Percentiles rank a stretch among this genome's conserved stretches.
These are phyloP conservation scores for Gonapodya sp. DNA, from an alignment of 192 early-diverging fungal genomes.

Conservation along the genomic window DNA sequence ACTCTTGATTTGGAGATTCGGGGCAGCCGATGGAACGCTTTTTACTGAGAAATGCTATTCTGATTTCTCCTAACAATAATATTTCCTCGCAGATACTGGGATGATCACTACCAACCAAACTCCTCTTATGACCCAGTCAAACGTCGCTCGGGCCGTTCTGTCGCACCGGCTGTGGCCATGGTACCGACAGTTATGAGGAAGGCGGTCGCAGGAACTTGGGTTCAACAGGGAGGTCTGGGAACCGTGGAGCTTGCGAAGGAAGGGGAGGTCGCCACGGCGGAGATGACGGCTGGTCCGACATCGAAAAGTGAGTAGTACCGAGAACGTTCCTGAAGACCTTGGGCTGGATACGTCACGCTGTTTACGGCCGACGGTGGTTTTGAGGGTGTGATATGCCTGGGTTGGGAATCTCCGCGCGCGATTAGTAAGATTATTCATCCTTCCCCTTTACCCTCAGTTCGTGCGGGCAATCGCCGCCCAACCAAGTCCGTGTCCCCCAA, in stretches of 20 bases:
- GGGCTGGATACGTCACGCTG: too few relatives aligned
- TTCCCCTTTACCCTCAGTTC: not conserved
- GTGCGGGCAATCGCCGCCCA: not conserved
- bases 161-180: not conserved
- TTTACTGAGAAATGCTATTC: too few relatives aligned
- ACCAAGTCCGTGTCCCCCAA: slow-evolving; percentile 16
- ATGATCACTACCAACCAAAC: slow-evolving; percentile 49
- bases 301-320: slow-evolving; percentile 25
- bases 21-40: slow-evolving; percentile 9
- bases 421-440: too few relatives aligned
- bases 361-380: too few relatives aligned
- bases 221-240: slow-evolving; percentile 14
- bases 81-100: slow-evolving; percentile 87
- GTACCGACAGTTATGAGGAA: not conserved
- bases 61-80: too few relatives aligned
- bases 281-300: slow-evolving; percentile 25
- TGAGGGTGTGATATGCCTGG: too few relatives aligned
- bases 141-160: not conserved
- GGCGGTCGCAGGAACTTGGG: not conserved
- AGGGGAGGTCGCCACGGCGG: slow-evolving; percentile 51
- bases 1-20: too few relatives aligned
- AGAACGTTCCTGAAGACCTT: slow-evolving; percentile 21
- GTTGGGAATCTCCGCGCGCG: too few relatives aligned
- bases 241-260: slow-evolving; percentile 78
- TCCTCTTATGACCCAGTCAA: not conserved